Evolutionary conservation across 495 filamentous ascomycete species (phyloP), one percentile per base, ranked within the genome.

Genomic region (Cenococcum geophilum): DNA sequence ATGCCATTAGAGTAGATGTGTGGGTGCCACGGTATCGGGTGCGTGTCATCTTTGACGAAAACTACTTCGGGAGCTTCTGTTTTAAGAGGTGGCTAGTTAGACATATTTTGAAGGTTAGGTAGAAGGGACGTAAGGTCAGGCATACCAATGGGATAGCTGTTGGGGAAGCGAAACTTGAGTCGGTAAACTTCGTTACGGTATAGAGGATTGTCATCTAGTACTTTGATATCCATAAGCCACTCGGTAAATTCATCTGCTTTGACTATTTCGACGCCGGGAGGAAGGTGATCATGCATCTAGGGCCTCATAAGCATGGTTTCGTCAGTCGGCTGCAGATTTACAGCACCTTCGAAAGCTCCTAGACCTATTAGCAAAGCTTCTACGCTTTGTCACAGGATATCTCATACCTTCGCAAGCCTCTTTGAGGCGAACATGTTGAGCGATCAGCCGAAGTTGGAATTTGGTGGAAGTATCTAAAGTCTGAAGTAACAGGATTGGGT

Each of bases 1-100:
- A 96, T 92, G 55, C 93, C 93, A 73, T 98, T 98, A 63, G 88
- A 92, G 75, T 98, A 98, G 72, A 98, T 88, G 76, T 98, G 93
- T 1, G 93, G 93, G 66, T 98, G 93, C 69, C 96, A 93, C 0
- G 93, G 93, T 65, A 98, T 93, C 5, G 87, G 81, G 50, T 86
- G 85, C 42, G 82, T 75, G 42, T 82, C 70, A 57, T 82, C 72
- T 64, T 82, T 76, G 51, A 89, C 80, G 72, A 98, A 98, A 58
- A 86, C 87, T 51, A 96, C 92, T 78, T 97, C 93, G 14, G 93
- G 93, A 4, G 92, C 87, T 78, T 97, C 89, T 91, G 65, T 52
- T 16, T 25, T 47, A 61, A 11, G 14, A 51, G 21, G 55, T 50
- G 5, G 53, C 9, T 35, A 48, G 37, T 5, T 59, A 37, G 16